Conservation (phyloP, 768 basidiomycete genomes). For the Pulveroboletus frians region DNA sequence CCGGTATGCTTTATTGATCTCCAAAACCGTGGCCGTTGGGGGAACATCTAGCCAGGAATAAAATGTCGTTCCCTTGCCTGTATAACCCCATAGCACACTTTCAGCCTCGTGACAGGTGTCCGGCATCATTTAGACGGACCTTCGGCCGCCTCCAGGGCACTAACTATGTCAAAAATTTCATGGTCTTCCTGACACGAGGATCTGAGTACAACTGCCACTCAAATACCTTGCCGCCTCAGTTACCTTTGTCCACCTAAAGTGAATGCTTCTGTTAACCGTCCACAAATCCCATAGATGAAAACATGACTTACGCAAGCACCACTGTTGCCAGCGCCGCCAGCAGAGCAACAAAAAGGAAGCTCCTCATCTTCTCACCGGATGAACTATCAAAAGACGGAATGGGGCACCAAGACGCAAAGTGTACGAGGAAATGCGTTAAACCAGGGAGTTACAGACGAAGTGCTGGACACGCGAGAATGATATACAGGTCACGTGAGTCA, state of each 20-base stretch:
- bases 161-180: slow-evolving; percentile 94
- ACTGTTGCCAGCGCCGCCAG: slow-evolving; percentile 50
- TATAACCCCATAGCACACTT: neutral
- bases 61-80: slow-evolving; percentile 87
- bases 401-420: neutral
- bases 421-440: neutral
- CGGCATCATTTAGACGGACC: slow-evolving; percentile 38
- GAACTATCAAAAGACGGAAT: neutral
- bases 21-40: slow-evolving; percentile 61
- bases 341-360: slow-evolving; percentile 40
- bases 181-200: slow-evolving; percentile 67
- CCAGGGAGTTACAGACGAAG: neutral
- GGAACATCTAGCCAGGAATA: slow-evolving; percentile 90
- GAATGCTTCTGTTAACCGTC: slow-evolving; percentile 3
- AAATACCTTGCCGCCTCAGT: slow-evolving; percentile 4
- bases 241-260: slow-evolving; percentile 67
- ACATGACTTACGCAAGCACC: slow-evolving; percentile 53
- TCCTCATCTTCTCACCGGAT: slow-evolving; percentile 41
- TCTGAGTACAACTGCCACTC: slow-evolving; percentile 3
- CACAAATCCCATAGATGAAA: neutral
- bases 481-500: slow-evolving; percentile 11
- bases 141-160: slow-evolving; percentile 73
- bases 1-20: slow-evolving; percentile 87
- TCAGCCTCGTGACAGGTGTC: slow-evolving; percentile 1
- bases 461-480: neutral